Conservation (phyloP, 75 land plant genomes). For the Cryptomeria japonica region DNA sequence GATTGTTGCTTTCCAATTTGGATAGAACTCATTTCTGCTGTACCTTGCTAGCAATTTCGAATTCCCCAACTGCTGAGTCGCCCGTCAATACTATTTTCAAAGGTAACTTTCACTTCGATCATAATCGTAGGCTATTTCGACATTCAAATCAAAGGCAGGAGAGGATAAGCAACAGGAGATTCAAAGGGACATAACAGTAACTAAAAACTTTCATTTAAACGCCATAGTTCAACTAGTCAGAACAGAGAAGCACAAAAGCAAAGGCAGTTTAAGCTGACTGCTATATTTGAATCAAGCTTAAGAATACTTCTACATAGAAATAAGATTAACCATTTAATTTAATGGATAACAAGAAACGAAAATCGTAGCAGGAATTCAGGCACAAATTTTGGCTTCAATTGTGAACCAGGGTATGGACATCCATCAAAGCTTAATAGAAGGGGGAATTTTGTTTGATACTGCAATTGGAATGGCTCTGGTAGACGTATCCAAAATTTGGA, state of each 20-base stretch:
- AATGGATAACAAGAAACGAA: not conserved
- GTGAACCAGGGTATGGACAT: too few relatives aligned
- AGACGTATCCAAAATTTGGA: too few relatives aligned
- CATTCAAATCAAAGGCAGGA: not conserved
- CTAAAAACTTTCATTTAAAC: not conserved
- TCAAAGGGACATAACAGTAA: not conserved
- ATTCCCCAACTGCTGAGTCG: slow-evolving; percentile 47
- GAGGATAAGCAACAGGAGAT: not conserved
- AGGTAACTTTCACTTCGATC: slow-evolving; percentile 36
- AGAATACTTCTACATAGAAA: not conserved
- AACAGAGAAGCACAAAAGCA: not conserved
- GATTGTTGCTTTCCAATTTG: slow-evolving; percentile 42
- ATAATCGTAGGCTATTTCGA: not conserved
- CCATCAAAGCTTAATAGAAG: too few relatives aligned
- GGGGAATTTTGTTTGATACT: too few relatives aligned
- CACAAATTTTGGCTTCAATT: too few relatives aligned
- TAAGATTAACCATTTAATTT: not conserved
- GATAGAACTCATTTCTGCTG: slow-evolving; percentile 29
- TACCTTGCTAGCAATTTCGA: slow-evolving; percentile 36
- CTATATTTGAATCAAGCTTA: not conserved
- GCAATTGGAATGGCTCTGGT: too few relatives aligned
- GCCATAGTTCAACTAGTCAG: not conserved
- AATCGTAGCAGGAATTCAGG: not conserved
- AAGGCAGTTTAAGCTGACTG: not conserved
- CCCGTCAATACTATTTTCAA: slow-evolving; percentile 43